Base-by-base conservation (phyloP, 2,329 filamentous ascomycete genomes). In the Diaporthe caulivora region DNA sequence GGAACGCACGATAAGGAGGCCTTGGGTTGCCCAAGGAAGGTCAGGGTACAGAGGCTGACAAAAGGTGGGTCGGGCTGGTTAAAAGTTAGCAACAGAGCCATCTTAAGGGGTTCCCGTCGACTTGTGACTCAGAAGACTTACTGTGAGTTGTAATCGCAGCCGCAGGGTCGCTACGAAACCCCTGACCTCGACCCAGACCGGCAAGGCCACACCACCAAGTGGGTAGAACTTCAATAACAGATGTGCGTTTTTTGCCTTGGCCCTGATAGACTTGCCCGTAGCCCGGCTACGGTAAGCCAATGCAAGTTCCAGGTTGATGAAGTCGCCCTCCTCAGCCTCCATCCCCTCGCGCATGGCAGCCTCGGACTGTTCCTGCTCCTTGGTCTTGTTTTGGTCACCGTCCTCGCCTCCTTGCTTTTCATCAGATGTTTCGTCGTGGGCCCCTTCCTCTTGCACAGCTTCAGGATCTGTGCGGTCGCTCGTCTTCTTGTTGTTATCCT, bases 261-360 rank as follows among this genome's bases (percentile, higher is more conserved):
- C 84, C 76, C 86, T 86, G 75, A 94, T 84, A 2, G 88, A 90
- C 75, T 89, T 90, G 40, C 88, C 87, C 11, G 87, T 89, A 0
- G 89, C 88, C 40, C 91, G 87, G 13, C 91, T 90, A 47, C 92
- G 87, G 80, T 95, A 95, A 1, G 93, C 91, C 78, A 95, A 92
- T 0, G 92, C 92, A 21, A 95, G 84, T 79, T 95, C 93, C 69
- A 95, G 82, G 78, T 95, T 95, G 80, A 95, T 88, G 78, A 95
- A 95, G 76, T 94, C 92, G 15, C 93, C 93, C 79, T 94, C 92
- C 80, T 94, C 93, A 2, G 92, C 92, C 77, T 93, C 91, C 91
- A 94, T 92, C 1, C 91, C 92, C 77, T 91, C 87, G 2, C 81
- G 81, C 26, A 84, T 76, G 0, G 80, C 77, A n/a, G 76, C 75